phyloP scores from a whole-genome alignment of 495 filamentous ascomycete genomes.

The Rhypophila decipiens region DNA sequence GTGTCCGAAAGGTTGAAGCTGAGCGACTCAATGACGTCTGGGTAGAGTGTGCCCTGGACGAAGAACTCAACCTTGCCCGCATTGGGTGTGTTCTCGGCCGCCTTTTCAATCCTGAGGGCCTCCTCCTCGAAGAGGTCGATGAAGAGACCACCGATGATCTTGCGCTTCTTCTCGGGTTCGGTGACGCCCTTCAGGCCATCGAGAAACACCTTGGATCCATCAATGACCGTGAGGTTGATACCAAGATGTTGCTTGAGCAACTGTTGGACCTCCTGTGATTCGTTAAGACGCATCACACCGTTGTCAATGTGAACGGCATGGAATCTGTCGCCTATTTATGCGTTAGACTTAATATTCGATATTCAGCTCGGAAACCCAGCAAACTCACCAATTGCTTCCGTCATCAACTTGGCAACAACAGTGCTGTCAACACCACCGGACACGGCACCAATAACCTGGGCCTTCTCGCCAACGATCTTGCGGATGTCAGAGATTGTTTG shows the following conservation, averaged over 20 bases:
- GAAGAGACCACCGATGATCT: slow-evolving; percentile 64
- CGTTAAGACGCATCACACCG: slow-evolving; percentile 79
- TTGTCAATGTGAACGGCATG: slow-evolving; percentile 86
- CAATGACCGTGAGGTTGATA: slow-evolving; percentile 84
- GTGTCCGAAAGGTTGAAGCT: slow-evolving; percentile 7
- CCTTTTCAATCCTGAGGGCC: slow-evolving; percentile 67
- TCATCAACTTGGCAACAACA: slow-evolving; percentile 80
- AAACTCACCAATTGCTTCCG: slow-evolving; percentile 17
- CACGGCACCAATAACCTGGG: slow-evolving; percentile 78
- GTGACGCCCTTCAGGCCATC: slow-evolving; percentile 62
- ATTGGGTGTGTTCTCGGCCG: slow-evolving; percentile 45
- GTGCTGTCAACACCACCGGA: slow-evolving; percentile 92
- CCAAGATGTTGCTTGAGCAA: slow-evolving; percentile 69
- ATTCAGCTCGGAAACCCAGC: no score
- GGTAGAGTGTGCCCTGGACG: slow-evolving; percentile 25
- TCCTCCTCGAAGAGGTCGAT: slow-evolving; percentile 86
- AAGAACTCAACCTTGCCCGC: slow-evolving; percentile 20
- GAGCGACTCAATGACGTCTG: slow-evolving; percentile 26
- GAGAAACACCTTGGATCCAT: slow-evolving; percentile 72
- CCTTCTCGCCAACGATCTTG: slow-evolving; percentile 67
- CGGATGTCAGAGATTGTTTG: slow-evolving; percentile 73
- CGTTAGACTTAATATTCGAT: no score
- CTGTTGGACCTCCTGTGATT: slow-evolving; percentile 72
- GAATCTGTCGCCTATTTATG: slow-evolving; percentile 70
- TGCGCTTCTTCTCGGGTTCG: slow-evolving; percentile 89